Conservation (phyloP, 2,329 filamentous ascomycete species). For the Rutstroemia sp. region DNA sequence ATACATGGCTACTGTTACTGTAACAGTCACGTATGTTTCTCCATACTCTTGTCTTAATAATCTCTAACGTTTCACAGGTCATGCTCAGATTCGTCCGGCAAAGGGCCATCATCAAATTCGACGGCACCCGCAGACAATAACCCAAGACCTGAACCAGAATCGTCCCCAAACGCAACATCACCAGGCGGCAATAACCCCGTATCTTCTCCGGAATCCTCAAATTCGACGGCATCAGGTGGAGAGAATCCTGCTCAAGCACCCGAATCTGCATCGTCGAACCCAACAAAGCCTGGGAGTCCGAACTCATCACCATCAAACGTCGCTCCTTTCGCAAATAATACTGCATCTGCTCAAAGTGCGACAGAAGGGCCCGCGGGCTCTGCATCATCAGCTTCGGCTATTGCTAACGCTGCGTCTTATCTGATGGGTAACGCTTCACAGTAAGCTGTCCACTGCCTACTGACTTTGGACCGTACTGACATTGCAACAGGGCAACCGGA, state of each 20-base stretch:
- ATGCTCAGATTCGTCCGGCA: neutral
- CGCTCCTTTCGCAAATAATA: conserved; percentile 1
- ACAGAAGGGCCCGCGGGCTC: neutral
- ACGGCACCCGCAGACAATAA: neutral
- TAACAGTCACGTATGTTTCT: conserved; percentile 3
- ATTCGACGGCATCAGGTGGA: neutral
- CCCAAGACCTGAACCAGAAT: neutral
- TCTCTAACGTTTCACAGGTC: neutral
- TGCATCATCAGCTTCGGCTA: neutral
- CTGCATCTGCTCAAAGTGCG: neutral
- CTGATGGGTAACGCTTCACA: conserved; percentile 1
- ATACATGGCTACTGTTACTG: neutral
- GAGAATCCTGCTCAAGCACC: neutral
- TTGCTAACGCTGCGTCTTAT: conserved; percentile 3
- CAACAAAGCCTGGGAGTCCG: neutral
- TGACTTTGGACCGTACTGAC: neutral
- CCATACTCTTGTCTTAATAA: neutral
- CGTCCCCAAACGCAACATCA: no score
- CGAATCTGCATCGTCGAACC: neutral
- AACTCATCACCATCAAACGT: conserved; percentile 1
- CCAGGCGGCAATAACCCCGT: no score
- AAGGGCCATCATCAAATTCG: neutral
- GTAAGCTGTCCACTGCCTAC: neutral
- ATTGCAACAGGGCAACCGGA: neutral
- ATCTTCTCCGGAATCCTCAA: neutral